Evolutionary conservation across 176 grass and related monocot species (phyloP).

Genomic region (Thinopyrum elongatum): DNA sequence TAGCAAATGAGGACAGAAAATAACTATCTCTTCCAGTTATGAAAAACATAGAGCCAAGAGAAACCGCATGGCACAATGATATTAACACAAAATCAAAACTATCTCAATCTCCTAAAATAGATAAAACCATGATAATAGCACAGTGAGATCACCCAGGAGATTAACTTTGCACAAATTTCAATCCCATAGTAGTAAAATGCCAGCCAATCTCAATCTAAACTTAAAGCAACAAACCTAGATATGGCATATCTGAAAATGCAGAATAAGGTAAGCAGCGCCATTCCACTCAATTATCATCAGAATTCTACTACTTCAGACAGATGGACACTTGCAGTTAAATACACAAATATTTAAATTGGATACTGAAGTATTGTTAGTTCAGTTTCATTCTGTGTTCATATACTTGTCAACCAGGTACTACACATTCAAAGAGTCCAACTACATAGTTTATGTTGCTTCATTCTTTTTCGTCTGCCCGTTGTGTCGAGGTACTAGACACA

Average conservation of each 20-base stretch:
- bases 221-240: background rate
- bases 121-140: background rate
- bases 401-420: background rate
- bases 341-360: no score
- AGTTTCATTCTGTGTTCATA: background rate
- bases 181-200: background rate
- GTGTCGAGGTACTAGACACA: background rate
- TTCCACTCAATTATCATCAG: background rate
- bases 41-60: background rate
- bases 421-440: background rate
- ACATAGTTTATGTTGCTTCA: background rate
- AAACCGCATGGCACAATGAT: background rate
- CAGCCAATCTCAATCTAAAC: background rate
- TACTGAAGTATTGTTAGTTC: no score
- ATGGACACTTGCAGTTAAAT: background rate
- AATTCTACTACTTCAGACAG: background rate
- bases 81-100: background rate
- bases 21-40: background rate
- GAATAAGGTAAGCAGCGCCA: background rate
- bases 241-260: background rate
- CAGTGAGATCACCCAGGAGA: background rate
- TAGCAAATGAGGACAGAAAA: slow-evolving; percentile 14
- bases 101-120: background rate
- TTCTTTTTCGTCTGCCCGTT: background rate
- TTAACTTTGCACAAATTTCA: background rate